phyloP scores from a whole-genome alignment of 768 basidiomycete species.

The Lactifluus rugatus region DNA sequence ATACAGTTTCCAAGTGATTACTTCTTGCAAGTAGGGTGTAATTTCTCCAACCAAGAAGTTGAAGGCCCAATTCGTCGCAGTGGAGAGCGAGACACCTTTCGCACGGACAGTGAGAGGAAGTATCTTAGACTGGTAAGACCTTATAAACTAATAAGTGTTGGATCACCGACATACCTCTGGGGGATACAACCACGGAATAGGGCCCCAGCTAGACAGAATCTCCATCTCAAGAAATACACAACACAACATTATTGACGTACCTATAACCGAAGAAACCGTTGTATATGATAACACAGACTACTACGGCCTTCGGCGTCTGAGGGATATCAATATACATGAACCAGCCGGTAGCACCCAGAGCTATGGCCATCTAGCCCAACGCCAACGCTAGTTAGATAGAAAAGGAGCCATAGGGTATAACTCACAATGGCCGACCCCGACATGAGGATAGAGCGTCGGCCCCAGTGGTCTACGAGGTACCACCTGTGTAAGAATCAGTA shows the following conservation, averaged over 20 bases:
- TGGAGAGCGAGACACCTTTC: conserved; percentile 92
- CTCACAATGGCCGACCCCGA: conserved; percentile 73
- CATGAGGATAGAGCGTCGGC: conserved; percentile 76
- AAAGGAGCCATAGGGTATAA: conserved; percentile 1
- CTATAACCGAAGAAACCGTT: conserved; percentile 92
- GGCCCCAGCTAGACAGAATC: conserved; percentile 55
- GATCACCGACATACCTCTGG: conserved; percentile 50
- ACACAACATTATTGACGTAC: conserved; percentile 25
- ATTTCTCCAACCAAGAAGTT: conserved; percentile 85
- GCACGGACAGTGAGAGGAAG: conserved; percentile 84
- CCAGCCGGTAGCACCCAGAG: conserved; percentile 76
- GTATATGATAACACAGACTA: conserved; percentile 81
- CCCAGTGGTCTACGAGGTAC: conserved; percentile 91
- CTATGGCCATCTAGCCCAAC: conserved; percentile 59
- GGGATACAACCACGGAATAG: conserved; percentile 80
- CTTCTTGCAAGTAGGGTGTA: conserved; percentile 80
- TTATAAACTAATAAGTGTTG: background rate
- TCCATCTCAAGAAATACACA: background rate
- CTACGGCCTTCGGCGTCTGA: conserved; percentile 79
- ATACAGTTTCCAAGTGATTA: conserved; percentile 85
- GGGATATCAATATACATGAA: conserved; percentile 90
- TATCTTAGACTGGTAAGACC: conserved; percentile 41
- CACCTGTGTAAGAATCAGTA: conserved; percentile 42
- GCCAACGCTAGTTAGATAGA: background rate
- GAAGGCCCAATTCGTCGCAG: conserved; percentile 79